Conservation (phyloP, 2,329 filamentous ascomycete species). For the Fonsecaea pugnacius region DNA sequence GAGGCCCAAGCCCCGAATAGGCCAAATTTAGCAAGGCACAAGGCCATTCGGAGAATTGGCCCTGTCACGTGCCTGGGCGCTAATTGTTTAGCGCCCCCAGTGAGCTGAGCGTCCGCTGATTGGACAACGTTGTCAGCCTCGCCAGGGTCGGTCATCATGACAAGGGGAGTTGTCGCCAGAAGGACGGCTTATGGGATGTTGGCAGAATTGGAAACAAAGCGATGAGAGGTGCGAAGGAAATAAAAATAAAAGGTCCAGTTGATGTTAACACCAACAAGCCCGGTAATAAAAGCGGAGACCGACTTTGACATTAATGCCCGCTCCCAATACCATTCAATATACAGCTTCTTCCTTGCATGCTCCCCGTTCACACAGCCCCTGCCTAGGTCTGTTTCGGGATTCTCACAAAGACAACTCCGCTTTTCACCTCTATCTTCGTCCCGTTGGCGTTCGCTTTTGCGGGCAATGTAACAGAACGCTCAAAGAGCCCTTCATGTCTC, state of each 20-base stretch:
- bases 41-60: slow-evolving; percentile 16
- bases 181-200: neutral
- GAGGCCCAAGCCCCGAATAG: slow-evolving; percentile 10
- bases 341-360: neutral
- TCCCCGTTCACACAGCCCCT: neutral
- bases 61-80: slow-evolving; percentile 8
- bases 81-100: neutral
- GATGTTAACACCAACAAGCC: neutral
- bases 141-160: neutral
- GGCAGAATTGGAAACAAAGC: neutral
- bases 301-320: neutral
- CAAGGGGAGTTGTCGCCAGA: neutral
- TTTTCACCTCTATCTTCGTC: slow-evolving; percentile 15
- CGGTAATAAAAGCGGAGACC: slow-evolving; percentile 1
- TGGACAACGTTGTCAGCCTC: neutral
- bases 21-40: slow-evolving; percentile 22
- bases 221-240: neutral
- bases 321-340: neutral
- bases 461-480: slow-evolving; percentile 24
- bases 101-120: neutral
- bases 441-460: slow-evolving; percentile 12
- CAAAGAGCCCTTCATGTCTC: slow-evolving; percentile 23
- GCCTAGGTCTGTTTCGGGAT: neutral
- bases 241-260: neutral
- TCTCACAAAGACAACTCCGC: slow-evolving; percentile 19